phyloP scores from a whole-genome alignment of 768 basidiomycete species.

The Hydnomerulius pinastri region DNA sequence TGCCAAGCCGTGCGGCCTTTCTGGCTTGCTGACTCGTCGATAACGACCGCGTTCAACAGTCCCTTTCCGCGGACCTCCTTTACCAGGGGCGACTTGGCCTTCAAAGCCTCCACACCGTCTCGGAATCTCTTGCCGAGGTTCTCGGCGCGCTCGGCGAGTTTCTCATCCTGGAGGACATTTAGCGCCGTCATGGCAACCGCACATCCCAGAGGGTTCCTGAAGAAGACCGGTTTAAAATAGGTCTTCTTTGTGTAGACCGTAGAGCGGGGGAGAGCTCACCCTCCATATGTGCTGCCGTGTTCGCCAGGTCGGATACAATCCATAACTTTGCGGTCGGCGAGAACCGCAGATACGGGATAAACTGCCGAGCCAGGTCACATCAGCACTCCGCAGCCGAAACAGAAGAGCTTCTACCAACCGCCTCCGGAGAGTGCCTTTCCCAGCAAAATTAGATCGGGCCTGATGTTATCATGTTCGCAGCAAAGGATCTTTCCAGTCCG shows the following conservation, averaged over 20 bases:
- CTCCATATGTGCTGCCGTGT: slow-evolving; percentile 95
- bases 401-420: slow-evolving; percentile 46
- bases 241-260: not conserved
- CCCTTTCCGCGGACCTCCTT: slow-evolving; percentile 83
- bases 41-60: slow-evolving; percentile 90
- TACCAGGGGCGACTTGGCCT: slow-evolving; percentile 63
- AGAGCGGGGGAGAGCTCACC: slow-evolving; percentile 44
- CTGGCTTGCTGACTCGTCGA: slow-evolving; percentile 77
- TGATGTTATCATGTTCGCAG: slow-evolving; percentile 82
- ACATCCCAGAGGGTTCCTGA: slow-evolving; percentile 90
- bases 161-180: slow-evolving; percentile 86
- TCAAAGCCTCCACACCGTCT: slow-evolving; percentile 51
- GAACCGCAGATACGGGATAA: slow-evolving; percentile 94
- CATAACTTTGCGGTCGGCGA: slow-evolving; percentile 92
- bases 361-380: slow-evolving; percentile 45
- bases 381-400: slow-evolving; percentile 4
- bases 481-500: slow-evolving; percentile 94
- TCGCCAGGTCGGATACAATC: slow-evolving; percentile 93
- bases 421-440: slow-evolving; percentile 98
- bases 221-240: not conserved
- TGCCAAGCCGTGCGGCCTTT: slow-evolving; percentile 93
- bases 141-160: slow-evolving; percentile 78
- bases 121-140: slow-evolving; percentile 84
- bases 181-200: slow-evolving; percentile 95
- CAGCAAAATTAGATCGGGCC: slow-evolving; percentile 89